Base-by-base conservation (phyloP, 805 yeast genomes). In the Candida manassasensis region DNA sequence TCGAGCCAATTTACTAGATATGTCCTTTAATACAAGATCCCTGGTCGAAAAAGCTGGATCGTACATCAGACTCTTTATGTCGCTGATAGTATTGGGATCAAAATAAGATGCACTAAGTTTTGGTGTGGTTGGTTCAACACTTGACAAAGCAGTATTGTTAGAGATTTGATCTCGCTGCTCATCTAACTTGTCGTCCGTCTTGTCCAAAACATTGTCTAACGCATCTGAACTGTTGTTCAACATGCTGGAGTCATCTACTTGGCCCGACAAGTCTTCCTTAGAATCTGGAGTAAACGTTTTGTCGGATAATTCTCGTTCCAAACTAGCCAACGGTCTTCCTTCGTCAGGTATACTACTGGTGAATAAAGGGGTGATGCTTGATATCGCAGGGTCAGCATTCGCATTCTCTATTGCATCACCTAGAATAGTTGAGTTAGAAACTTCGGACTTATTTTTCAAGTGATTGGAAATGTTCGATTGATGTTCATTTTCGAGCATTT, bases 121-220 rank as follows among this genome's bases (percentile, higher is more conserved):
- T 18, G 32, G 32, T 6, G 32, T 29, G 9, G 24, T 10, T 7
- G 22, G 32, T 29, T 29, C 30, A 6, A 27, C 19, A 10, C 19
- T 15, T 9, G 30, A 7, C 9, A 15, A 11, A 6, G 30, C 7
- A n/a, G 30, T 27, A 27, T 9, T 17, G 17, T 8, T 27, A 7
- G 30, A 27, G 12, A 27, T 9, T 13, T 27, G 30, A 17, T 29
- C 32, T n/a, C 19, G 21, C 18, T 27, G 29, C 7, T 12, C 6
- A 18, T 29, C 22, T n/a, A 27, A 27, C 7, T 16, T 27, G n/a
- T 27, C 30, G 10, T 27, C 30, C 11, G 12, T 11, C 12, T 24
- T 24, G 14, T 24, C 27, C 6, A 11, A 6, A 11, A n/a, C 27
- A 24, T 11, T 24, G 12, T 19, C n/a, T n/a, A n/a, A n/a, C n/a